Evolutionary conservation across 495 filamentous ascomycete species (phyloP), one percentile per base, ranked within the genome.

Genomic region (Penicillium chermesinum): DNA sequence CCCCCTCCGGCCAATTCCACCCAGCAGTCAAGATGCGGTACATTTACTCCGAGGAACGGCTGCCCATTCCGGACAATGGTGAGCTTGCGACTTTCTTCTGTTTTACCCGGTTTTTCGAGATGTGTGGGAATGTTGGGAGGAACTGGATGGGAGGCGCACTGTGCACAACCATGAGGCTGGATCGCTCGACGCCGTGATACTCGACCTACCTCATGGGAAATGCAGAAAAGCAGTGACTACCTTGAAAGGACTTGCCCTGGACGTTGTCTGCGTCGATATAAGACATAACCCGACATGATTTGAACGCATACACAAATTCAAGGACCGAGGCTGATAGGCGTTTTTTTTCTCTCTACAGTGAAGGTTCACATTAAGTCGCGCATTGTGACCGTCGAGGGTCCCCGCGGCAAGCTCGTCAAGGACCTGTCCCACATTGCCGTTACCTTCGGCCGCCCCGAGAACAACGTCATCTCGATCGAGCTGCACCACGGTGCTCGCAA

Each of bases 401-500:
- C 91, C 62, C 84, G 89, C 75, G 89, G 90, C 77, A 94, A 94
- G 77, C 88, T 98, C 61, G 77, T 73, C 41, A 98, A 98, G 86
- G 86, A 96, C 72, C 84, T 98, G 52, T 88, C 84, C 71, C 93
- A 98, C 75, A 76, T 98, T 57, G 83, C 93, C 42, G 91, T 98
- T 71, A 94, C 83, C 82, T 98, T 96, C 82, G 83, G 83, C 62
- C 77, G 85, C 64, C 84, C 87, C 61, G 77, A 81, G 75, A 80
- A 84, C 74, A 77, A 85, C 72, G 65, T 87, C 49, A 91, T 98
- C 82, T 82, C 84, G 57, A 95, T 98, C 71, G 89, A 95, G 73
- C 80, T 98, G 65, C 94, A 97, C 81, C 93, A 98, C 74, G 93
- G 93, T 70, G 78, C 80, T 62, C 90, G 93, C 72, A 98, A 98